Evolutionary conservation across 768 basidiomycete genomes (phyloP).

Genomic region (Cubamyces lactineus): DNA sequence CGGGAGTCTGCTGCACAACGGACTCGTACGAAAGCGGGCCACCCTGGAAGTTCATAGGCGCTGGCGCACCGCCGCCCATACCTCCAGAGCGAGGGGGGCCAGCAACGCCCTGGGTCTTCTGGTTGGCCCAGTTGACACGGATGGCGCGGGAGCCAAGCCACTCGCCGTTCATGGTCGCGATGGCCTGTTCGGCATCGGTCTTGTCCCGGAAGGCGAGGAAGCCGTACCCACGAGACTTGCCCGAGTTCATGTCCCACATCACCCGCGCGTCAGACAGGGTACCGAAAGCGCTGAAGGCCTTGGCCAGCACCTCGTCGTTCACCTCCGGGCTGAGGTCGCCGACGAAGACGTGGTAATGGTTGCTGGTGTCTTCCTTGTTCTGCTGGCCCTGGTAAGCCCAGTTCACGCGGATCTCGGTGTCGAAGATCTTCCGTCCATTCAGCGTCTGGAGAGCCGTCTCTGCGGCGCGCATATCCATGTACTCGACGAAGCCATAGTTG

Average conservation of each 20-base stretch:
- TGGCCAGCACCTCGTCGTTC: slow-evolving; percentile 94
- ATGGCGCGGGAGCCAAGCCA: slow-evolving; percentile 98
- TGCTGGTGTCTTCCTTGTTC: slow-evolving; percentile 98
- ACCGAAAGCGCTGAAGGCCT: slow-evolving; percentile 97
- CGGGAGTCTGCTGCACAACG: slow-evolving; percentile 91
- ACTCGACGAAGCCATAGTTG: slow-evolving; percentile 99
- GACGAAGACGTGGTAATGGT: slow-evolving; percentile 98
- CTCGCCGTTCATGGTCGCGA: slow-evolving; percentile 99
- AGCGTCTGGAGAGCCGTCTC: slow-evolving; percentile 99
- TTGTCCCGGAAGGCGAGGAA: slow-evolving; percentile 99
- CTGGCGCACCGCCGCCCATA: slow-evolving; percentile 64
- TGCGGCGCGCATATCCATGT: slow-evolving; percentile 97
- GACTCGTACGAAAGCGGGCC: slow-evolving; percentile 90
- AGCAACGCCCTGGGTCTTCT: slow-evolving; percentile 84
- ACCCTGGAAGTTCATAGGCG: slow-evolving; percentile 89
- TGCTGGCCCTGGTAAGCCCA: slow-evolving; percentile 99
- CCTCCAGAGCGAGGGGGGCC: slow-evolving; percentile 20
- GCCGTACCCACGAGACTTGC: slow-evolving; percentile 96
- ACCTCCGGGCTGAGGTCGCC: slow-evolving; percentile 99
- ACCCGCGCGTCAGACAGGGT: slow-evolving; percentile 96
- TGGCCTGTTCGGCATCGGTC: slow-evolving; percentile 98
- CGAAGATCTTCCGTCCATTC: slow-evolving; percentile 99
- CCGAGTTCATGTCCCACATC: slow-evolving; percentile 99
- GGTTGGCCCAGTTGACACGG: slow-evolving; percentile 99
- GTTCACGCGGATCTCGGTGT: slow-evolving; percentile 98